Evolutionary conservation across 805 yeast genomes (phyloP).

Genomic region (Wickerhamiella musiphila): DNA sequence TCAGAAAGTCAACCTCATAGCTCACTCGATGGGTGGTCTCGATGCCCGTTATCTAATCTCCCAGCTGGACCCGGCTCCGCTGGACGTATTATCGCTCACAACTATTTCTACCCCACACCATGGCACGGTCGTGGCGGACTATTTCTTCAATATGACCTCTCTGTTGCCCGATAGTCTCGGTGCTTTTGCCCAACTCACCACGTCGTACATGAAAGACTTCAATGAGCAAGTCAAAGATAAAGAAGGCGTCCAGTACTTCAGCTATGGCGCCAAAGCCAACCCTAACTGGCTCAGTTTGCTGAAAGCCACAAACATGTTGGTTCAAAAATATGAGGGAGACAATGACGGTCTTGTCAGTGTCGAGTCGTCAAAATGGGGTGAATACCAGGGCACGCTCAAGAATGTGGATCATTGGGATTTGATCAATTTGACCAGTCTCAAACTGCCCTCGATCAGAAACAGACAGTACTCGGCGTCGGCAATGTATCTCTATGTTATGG

Average conservation of each 20-base stretch:
- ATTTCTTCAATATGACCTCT: slow-evolving; percentile 24
- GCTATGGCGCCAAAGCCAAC: slow-evolving; percentile 60
- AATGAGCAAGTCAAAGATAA: slow-evolving; percentile 36
- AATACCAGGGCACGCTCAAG: slow-evolving; percentile 58
- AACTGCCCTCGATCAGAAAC: slow-evolving; percentile 16
- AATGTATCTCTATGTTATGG: slow-evolving; percentile 51
- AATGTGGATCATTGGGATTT: slow-evolving; percentile 74
- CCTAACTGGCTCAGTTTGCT: slow-evolving; percentile 52
- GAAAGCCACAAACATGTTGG: slow-evolving; percentile 43
- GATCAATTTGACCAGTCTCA: slow-evolving; percentile 42
- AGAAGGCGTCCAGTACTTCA: slow-evolving; percentile 52
- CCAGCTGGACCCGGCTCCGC: slow-evolving; percentile 29
- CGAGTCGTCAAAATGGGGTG: slow-evolving; percentile 66
- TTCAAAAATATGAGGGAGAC: slow-evolving; percentile 33
- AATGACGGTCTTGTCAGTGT: slow-evolving; percentile 84
- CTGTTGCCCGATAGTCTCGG: slow-evolving; percentile 16
- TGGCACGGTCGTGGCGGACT: slow-evolving; percentile 74
- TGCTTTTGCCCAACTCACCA: slow-evolving; percentile 50
- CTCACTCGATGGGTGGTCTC: slow-evolving; percentile 91
- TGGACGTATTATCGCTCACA: slow-evolving; percentile 55
- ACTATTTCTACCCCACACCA: slow-evolving; percentile 80
- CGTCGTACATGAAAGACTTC: slow-evolving; percentile 33
- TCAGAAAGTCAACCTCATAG: slow-evolving; percentile 50
- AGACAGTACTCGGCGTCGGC: slow-evolving; percentile 46
- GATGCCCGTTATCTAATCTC: slow-evolving; percentile 67